Base-by-base conservation (phyloP, 2,329 filamentous ascomycete species). In the Diaporthe sp. region DNA sequence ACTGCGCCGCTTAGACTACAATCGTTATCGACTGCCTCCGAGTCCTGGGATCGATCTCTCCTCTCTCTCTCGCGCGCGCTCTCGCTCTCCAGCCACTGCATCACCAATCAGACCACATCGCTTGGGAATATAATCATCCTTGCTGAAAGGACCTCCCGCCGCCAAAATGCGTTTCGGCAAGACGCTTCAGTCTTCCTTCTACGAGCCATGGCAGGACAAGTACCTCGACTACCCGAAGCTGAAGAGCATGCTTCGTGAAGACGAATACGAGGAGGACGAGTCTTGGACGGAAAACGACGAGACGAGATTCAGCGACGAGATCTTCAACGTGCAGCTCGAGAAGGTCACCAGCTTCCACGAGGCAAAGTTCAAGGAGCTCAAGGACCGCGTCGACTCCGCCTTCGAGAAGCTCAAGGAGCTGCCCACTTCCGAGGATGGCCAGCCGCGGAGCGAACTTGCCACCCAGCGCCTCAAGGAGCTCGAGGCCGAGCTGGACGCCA, bases 171-270 rank as follows among this genome's bases (percentile, higher is more conserved):
- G 95, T 81, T 99, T 98, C 88, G 96, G 96, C 77, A 95, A 93
- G 87, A 98, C 95, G 70, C 90, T 99, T 76, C 92, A 92, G 81
- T 91, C 92, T 81, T 92, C 94, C 76, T 88, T 94, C 80, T 97
- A 98, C 84, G 86, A 90, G 79, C 95, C 95, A 82, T 99, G 96
- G 96, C 94, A 94, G 84, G 94, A 93, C 83, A 91, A 97, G 82
- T 98, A 99, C 88, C 95, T 99, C 82, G 96, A 98, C 87, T 99
- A 99, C 85, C 87, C 90, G 80, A 98, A 96, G 89, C 92, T 99
- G 79, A 98, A 98, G 89, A 89, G 90, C 81, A 89, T 99, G 75
- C 88, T 99, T 76, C 93, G 95, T 78, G 97, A 98, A 84, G 92
- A 95, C 82, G 87, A 84, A 77, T 84, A 89, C 37, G 89, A 92